A percentile compares a stretch with the other conserved stretches of the same genome.
Conservation (phyloP, 352 stramenopile species). For the Phytophthora meadii region DNA sequence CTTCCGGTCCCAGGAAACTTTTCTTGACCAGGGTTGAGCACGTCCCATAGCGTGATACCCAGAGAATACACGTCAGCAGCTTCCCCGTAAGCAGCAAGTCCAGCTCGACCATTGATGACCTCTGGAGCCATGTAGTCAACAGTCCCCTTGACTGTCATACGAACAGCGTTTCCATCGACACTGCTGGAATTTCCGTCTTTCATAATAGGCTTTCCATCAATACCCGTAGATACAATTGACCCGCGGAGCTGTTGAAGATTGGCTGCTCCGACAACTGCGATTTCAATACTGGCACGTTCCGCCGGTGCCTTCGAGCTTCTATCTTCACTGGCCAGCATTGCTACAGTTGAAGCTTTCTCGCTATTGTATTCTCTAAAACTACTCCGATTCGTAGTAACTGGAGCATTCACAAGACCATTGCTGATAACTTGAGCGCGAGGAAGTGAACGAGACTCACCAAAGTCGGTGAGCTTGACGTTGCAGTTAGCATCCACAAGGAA, state of each 20-base stretch:
- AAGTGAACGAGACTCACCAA: constrained; percentile 68
- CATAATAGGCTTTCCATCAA: constrained; percentile 12
- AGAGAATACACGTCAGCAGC: constrained; percentile 79
- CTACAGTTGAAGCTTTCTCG: constrained; percentile 35
- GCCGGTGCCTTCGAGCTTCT: constrained; percentile 4
- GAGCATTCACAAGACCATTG: constrained; percentile 27
- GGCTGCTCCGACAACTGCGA: constrained; percentile 41
- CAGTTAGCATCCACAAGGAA: constrained; percentile 70
- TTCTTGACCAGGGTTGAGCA: constrained; percentile 58
- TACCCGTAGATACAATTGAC: constrained; percentile 16
- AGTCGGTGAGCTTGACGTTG: constrained; percentile 75
- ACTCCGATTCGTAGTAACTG: constrained; percentile 7
- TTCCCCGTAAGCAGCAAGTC: constrained; percentile 62
- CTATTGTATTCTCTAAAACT: constrained; percentile 14
- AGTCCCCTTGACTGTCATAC: constrained; percentile 72
- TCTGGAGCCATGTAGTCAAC: constrained; percentile 86
- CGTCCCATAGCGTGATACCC: constrained; percentile 79
- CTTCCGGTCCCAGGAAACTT: constrained; percentile 55
- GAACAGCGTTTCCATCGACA: constrained; percentile 28
- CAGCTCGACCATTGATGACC: constrained; percentile 69
- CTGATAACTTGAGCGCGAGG: constrained; percentile 43
- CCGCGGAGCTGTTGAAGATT: constrained; percentile 38
- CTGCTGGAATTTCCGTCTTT: constrained; percentile 22
- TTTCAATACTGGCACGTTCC: constrained; percentile 33
- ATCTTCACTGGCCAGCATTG: constrained; percentile 35